These are phyloP conservation scores for Eucommia ulmoides DNA, from an alignment of 257 asterid species.

Conservation along the genomic window DNA sequence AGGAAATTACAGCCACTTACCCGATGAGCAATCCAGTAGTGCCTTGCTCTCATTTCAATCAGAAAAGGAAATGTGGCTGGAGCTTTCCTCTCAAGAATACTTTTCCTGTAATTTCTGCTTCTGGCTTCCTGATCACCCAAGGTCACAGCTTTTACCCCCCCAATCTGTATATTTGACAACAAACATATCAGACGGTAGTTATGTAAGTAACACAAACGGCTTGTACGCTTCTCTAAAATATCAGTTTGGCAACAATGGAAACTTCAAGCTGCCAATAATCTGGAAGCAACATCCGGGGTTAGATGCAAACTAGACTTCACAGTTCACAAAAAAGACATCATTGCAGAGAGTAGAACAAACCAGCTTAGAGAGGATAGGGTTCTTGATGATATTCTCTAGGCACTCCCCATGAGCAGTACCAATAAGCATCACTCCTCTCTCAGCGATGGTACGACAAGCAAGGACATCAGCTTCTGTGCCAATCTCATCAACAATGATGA, in stretches of 20 bases:
- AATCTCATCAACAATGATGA: constrained; percentile 70
- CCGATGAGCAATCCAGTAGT: constrained; percentile 65
- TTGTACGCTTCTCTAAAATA: neutral
- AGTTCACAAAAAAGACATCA: no score
- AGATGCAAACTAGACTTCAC: neutral
- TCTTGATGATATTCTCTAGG: constrained; percentile 54
- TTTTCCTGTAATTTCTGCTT: constrained; percentile 43
- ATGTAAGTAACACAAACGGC: neutral
- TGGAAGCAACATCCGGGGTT: neutral
- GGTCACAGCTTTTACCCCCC: constrained; percentile 43
- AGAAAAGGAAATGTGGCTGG: constrained; percentile 63
- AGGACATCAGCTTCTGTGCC: constrained; percentile 67
- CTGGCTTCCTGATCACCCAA: constrained; percentile 55
- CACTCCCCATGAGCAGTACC: constrained; percentile 77
- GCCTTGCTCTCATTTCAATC: constrained; percentile 61
- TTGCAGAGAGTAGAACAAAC: no score
- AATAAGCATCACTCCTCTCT: constrained; percentile 84
- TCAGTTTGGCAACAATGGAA: neutral
- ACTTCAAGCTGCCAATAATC: neutral
- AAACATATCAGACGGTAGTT: neutral
- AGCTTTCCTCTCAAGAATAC: constrained; percentile 52
- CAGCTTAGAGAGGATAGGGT: constrained; percentile 51
- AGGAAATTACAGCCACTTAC: constrained; percentile 26
- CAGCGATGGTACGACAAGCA: constrained; percentile 70
- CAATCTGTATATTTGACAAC: constrained; percentile 38